Base-by-base conservation (phyloP, 257 asterid species). In the Nicotiana attenuata region DNA sequence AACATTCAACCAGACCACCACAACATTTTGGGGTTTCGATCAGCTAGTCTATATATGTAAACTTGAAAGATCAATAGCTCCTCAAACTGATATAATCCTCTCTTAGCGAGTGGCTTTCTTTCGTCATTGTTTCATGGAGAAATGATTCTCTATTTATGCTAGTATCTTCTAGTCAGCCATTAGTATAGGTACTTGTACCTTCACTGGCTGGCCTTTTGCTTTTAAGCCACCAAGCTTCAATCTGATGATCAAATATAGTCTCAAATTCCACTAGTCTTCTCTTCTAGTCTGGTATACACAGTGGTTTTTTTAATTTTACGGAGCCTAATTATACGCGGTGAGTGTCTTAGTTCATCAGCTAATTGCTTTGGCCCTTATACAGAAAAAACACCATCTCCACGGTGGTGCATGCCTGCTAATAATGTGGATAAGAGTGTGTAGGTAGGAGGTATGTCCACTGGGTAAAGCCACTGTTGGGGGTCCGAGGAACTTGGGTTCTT, bases 31-130 rank as follows among this genome's bases (percentile, higher is more conserved):
- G 47, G 78, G 59, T 71, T 71, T 71, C 78, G 10, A 45, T 71
- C 38, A 45, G 60, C 60, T 22, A 22, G 60, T 33, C 78, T 45
- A 9, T 41, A 20, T 45, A 22, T 71, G 56, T 53, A 45, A 45
- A n/a, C 38, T 71, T 45, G 77, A 38, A 69, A 69, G 77, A 69
- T 69, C 38, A 71, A 22, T 71, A 45, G 60, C 78, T 47, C 38
- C 22, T 71, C 33, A 19, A 68, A 38, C 33, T 50, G 60, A 47
- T 29, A 11, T 71, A 13, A 14, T 71, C 3, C 60, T 71, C 59
- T 71, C 60, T 45, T 41, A 20, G 11, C 14, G 15, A 45, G 60
- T 24, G 22, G 59, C 78, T 68, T 68, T 35, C 55, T 68, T 35
- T 68, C 77, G 29, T 67, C 65, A 20, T 3, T 41, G 24, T 60